Conservation (phyloP, 139 green algal species). For the Trebouxia sp. region DNA sequence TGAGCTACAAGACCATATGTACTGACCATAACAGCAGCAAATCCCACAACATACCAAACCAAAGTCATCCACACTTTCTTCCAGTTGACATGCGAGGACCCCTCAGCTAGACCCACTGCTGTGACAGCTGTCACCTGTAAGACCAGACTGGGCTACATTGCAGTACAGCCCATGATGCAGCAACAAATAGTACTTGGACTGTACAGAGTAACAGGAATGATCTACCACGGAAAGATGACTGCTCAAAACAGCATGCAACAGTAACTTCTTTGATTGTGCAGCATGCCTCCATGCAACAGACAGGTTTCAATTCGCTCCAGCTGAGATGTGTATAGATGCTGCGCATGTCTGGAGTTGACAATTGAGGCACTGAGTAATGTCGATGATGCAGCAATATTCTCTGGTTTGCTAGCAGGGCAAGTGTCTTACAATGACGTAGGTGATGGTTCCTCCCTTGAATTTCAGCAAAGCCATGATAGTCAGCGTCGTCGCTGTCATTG, state of each 20-base stretch:
- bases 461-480: not conserved
- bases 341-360: too few species aligned
- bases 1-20: not conserved
- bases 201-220: too few species aligned
- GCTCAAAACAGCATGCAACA: too few species aligned
- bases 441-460: conserved; percentile 3
- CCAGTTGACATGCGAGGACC: conserved; percentile 7
- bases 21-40: not conserved
- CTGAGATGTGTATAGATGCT: too few species aligned
- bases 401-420: too few species aligned
- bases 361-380: too few species aligned
- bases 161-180: not conserved
- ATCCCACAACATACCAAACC: not conserved
- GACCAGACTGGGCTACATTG: not conserved
- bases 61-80: not conserved
- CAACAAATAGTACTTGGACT: too few species aligned
- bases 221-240: too few species aligned
- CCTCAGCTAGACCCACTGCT: not conserved
- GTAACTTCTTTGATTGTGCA: too few species aligned
- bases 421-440: not conserved
- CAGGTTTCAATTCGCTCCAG: too few species aligned
- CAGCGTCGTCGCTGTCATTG: not conserved
- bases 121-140: not conserved
- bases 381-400: too few species aligned
- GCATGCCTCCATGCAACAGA: too few species aligned